Base-by-base conservation (phyloP, 768 basidiomycete species). In the Auricularia sp. region DNA sequence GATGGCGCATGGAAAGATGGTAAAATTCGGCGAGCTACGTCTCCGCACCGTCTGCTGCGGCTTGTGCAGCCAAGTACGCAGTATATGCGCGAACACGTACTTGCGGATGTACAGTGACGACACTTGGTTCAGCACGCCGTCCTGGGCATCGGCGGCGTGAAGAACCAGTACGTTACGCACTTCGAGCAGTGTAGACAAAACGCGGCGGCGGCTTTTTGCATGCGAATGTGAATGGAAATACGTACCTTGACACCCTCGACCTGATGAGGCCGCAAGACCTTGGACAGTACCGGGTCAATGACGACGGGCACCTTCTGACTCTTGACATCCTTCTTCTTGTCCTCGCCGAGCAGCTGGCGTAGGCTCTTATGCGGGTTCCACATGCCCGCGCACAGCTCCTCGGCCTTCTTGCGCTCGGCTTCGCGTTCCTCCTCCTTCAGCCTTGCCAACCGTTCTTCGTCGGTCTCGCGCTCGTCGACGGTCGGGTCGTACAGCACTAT, bases 401-500 rank as follows among this genome's bases (percentile, higher is more conserved):
- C 78, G 3, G 86, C 87, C 64, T 87, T 88, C 66, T 84, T 82
- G 62, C 77, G 78, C 10, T 84, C 84, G 63, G 79, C 82, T 66
- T 81, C 81, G 71, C 83, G 88, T 36, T 79, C 84, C 70, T 90
- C 88, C 70, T 88, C 85, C 71, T 86, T 87, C 70, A 87, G 83
- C 43, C 90, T 79, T 65, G 86, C 87, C 72, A 79, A 84, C 69
- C 81, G 81, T 72, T 93, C 93, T 70, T 93, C 90, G 71, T 93
- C 90, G 0, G 93, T 93, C 74, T 95, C 93, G 68, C 88, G 78
- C 71, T 91, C 88, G 71, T 99, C 94, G 59, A 96, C 86, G 0
- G 97, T 98, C 0, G 97, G 97, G 70, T 98, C 97, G 72, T 92
- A 99, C 14, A 98, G 77, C 2, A 99, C 96, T 66, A 99, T 97